Percentiles rank a stretch among this genome's conserved stretches.
Evolutionary conservation across 2,329 filamentous ascomycete genomes (phyloP).

Genomic region (Microcera coccophila): DNA sequence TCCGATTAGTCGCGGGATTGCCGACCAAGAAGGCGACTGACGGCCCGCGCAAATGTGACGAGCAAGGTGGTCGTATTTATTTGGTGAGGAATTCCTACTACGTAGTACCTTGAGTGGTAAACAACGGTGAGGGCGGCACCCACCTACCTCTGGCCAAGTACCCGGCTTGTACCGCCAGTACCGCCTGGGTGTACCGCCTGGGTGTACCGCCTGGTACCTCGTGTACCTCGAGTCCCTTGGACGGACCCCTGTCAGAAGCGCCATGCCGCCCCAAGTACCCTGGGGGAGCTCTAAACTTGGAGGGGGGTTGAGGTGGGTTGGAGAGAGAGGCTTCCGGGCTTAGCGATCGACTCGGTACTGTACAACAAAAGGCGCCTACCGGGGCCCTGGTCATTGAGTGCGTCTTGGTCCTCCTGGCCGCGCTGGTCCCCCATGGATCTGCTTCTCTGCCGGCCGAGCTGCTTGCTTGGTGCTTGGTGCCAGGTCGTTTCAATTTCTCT

Average conservation of each 20-base stretch:
- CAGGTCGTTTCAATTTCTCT: not conserved
- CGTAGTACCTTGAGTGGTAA: too few species aligned
- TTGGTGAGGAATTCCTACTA: too few species aligned
- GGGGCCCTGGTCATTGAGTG: slow-evolving; percentile 1
- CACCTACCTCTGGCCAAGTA: too few species aligned
- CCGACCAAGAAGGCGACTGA: too few species aligned
- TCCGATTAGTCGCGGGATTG: too few species aligned
- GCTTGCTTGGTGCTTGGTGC: not conserved
- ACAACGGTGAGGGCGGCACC: too few species aligned
- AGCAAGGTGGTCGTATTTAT: too few species aligned
- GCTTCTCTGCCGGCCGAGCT: not conserved
- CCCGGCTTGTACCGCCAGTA: not conserved
- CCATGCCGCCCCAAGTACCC: slow-evolving; percentile 24
- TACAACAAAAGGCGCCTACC: slow-evolving; percentile 4
- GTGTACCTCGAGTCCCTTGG: slow-evolving; percentile 13
- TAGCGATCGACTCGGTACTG: slow-evolving; percentile 16
- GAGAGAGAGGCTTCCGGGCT: slow-evolving; percentile 11
- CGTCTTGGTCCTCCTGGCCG: not conserved
- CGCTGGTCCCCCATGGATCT: not conserved
- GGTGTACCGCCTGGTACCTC: too few species aligned
- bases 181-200: too few species aligned
- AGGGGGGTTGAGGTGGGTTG: slow-evolving; percentile 6
- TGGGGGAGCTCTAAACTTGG: slow-evolving; percentile 7
- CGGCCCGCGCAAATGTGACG: too few species aligned
- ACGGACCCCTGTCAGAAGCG: slow-evolving; percentile 27